Percentiles rank a stretch among this genome's conserved stretches.
Evolutionary conservation across 352 stramenopile species (phyloP).

Genomic region (Globisporangium cystogenes): DNA sequence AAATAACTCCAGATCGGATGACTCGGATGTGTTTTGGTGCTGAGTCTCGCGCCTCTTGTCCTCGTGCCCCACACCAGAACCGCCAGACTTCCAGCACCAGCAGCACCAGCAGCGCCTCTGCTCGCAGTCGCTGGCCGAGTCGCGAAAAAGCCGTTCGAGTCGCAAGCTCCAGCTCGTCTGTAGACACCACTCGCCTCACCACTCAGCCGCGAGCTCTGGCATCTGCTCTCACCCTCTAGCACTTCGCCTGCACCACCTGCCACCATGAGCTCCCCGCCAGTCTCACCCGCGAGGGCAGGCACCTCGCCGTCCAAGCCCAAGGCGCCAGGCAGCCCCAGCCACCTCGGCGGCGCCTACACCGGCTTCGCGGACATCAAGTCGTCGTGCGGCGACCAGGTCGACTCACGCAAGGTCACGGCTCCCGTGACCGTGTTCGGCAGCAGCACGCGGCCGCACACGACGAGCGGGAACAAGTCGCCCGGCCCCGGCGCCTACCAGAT

Average conservation of each 20-base stretch:
- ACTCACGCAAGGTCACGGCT: conserved; percentile 68
- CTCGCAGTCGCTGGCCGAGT: too few relatives aligned
- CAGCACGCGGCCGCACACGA: conserved; percentile 44
- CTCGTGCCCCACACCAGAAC: too few relatives aligned
- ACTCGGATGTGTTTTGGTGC: too few relatives aligned
- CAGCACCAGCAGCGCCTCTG: too few relatives aligned
- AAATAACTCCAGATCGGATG: too few relatives aligned
- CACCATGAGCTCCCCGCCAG: conserved; percentile 19
- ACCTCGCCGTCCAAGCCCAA: conserved; percentile 40
- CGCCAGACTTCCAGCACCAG: too few relatives aligned
- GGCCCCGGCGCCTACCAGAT: conserved; percentile 65
- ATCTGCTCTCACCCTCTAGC: not conserved
- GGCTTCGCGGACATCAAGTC: conserved; percentile 67
- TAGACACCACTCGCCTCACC: too few relatives aligned
- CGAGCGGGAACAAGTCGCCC: conserved; percentile 46
- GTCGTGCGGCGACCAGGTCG: conserved; percentile 59
- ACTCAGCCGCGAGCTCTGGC: not conserved
- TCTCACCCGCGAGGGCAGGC: conserved; percentile 21
- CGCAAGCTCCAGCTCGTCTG: too few relatives aligned
- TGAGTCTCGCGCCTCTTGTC: too few relatives aligned
- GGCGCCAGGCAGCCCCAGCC: conserved; percentile 19
- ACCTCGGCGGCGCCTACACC: conserved; percentile 21
- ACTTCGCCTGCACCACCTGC: not conserved
- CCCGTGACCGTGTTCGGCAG: conserved; percentile 61
- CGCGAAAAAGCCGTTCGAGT: too few relatives aligned